A percentile compares a stretch with the other conserved stretches of the same genome.
phyloP scores from a whole-genome alignment of 2,329 filamentous ascomycete genomes.

The Emericellopsis cladophorae region DNA sequence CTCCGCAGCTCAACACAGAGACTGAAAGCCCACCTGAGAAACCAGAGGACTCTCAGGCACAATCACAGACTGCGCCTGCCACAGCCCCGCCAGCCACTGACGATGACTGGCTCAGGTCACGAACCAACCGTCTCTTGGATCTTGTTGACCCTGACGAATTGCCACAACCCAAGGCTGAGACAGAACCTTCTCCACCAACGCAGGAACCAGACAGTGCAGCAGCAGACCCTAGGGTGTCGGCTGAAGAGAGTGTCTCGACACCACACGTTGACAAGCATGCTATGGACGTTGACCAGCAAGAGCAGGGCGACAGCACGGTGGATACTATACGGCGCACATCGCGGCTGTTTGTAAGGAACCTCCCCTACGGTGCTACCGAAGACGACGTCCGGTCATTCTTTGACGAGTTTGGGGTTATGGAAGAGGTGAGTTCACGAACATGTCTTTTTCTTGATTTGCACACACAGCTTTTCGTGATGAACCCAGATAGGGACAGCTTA shows the following conservation, averaged over 20 bases:
- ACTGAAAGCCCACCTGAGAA: neutral
- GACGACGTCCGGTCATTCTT: conserved; percentile 67
- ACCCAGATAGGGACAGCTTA: conserved; percentile 99
- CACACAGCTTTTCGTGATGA: conserved; percentile 61
- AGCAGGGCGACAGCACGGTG: conserved; percentile 16
- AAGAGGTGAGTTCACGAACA: conserved; percentile 61
- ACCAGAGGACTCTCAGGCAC: conserved; percentile 7
- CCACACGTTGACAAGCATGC: neutral
- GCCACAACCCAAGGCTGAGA: neutral
- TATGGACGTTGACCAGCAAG: neutral
- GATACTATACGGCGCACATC: conserved; percentile 58
- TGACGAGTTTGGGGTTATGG: conserved; percentile 56
- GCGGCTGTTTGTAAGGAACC: conserved; percentile 78
- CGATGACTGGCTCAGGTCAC: conserved; percentile 82
- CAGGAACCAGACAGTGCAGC: conserved; percentile 6
- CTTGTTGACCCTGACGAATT: conserved; percentile 63
- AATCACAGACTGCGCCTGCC: too few relatives aligned
- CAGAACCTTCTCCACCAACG: neutral
- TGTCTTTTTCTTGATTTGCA: neutral
- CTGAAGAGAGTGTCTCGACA: neutral
- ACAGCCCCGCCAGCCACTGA: conserved; percentile 45
- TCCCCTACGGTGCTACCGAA: conserved; percentile 69
- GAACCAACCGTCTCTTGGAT: conserved; percentile 77
- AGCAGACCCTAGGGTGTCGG: conserved; percentile 3
- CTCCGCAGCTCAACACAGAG: neutral